Conservation (phyloP, 2,329 filamentous ascomycete species). For the Aspergillus brunneoviolaceus region DNA sequence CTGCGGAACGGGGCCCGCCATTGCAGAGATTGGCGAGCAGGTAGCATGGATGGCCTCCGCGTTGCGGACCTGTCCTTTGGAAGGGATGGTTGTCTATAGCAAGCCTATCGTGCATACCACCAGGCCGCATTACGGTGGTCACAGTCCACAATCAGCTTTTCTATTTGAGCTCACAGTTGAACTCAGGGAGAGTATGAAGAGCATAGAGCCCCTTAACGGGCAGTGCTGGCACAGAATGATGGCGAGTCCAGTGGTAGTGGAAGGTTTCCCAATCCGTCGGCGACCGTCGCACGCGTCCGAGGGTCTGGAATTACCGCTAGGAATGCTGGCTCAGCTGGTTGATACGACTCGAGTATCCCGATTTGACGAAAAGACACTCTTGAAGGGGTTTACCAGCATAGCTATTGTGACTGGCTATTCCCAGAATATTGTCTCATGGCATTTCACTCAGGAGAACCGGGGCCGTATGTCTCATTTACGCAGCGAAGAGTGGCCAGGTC, state of each 20-base stretch:
- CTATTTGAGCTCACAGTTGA: neutral
- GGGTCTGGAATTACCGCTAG: constrained; percentile 6
- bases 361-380: neutral
- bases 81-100: neutral
- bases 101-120: neutral
- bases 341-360: neutral
- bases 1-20: neutral
- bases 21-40: constrained; percentile 10
- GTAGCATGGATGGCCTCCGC: constrained; percentile 6
- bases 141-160: neutral
- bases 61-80: neutral
- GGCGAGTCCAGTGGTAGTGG: constrained; percentile 2
- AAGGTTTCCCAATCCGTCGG: constrained; percentile 5
- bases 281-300: neutral
- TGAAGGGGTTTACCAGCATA: constrained; percentile 8
- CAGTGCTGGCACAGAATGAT: constrained; percentile 7
- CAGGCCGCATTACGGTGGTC: neutral
- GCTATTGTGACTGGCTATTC: neutral
- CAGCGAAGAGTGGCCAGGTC: neutral
- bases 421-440: constrained; percentile 1
- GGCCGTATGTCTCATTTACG: neutral
- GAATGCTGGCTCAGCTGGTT: neutral
- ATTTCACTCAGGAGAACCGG: neutral
- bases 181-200: neutral
- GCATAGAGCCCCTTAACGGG: neutral